Evolutionary conservation across 306 rosid genomes (phyloP).

Genomic region (Bauhinia variegata): DNA sequence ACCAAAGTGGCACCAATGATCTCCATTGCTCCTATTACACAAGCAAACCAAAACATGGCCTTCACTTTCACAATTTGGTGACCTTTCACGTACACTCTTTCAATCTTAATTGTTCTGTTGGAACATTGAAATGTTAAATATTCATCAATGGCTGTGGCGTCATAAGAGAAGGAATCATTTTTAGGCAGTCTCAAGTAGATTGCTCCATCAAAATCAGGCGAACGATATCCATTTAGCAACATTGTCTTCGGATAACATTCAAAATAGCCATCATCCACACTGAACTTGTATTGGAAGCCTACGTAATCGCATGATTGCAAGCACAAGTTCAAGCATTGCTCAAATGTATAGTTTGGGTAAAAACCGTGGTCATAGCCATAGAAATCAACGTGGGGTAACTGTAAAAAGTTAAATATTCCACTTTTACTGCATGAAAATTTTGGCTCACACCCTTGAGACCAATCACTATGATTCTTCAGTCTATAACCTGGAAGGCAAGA

Average conservation of each 20-base stretch:
- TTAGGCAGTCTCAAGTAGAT: too few relatives aligned
- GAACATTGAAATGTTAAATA: conserved; percentile 18
- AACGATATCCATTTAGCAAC: background rate
- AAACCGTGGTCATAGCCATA: too few relatives aligned
- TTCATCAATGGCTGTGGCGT: background rate
- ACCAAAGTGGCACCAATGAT: conserved; percentile 34
- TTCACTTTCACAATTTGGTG: conserved; percentile 21
- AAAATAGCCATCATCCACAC: background rate
- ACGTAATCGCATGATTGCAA: background rate
- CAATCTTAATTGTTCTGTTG: background rate
- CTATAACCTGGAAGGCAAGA: too few relatives aligned
- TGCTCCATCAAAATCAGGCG: background rate
- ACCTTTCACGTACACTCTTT: conserved; percentile 20
- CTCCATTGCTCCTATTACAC: conserved; percentile 42
- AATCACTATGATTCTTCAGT: too few relatives aligned
- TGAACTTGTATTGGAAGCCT: background rate
- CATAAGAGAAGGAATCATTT: too few relatives aligned
- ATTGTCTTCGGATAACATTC: background rate
- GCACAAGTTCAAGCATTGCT: too few relatives aligned
- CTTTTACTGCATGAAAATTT: too few relatives aligned
- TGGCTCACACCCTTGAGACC: too few relatives aligned
- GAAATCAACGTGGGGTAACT: too few relatives aligned
- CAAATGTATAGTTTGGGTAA: too few relatives aligned
- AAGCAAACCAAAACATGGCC: conserved; percentile 33
- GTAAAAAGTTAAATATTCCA: too few relatives aligned